A percentile compares a stretch with the other conserved stretches of the same genome.
Evolutionary conservation across 306 rosid genomes (phyloP).

Genomic region (Dryas octopetala): DNA sequence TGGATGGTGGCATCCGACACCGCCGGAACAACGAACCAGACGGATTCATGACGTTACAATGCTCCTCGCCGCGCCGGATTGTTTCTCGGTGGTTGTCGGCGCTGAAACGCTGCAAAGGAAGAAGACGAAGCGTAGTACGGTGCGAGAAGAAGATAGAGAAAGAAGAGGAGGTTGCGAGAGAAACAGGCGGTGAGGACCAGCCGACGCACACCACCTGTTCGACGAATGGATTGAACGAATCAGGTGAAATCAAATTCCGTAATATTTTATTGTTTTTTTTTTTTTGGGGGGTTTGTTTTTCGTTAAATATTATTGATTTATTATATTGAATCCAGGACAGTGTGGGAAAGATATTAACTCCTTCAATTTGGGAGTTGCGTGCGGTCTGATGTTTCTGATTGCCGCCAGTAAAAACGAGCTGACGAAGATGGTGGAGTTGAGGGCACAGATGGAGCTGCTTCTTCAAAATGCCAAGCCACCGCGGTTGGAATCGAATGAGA

Average conservation of each 20-base stretch:
- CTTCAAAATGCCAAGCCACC: constrained; percentile 44
- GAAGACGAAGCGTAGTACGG: constrained; percentile 6
- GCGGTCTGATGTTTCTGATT: constrained; percentile 63
- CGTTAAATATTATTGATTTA: background rate
- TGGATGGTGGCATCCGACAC: constrained; percentile 31
- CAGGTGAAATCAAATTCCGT: constrained; percentile 22
- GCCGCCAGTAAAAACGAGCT: constrained; percentile 69
- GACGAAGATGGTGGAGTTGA: constrained; percentile 64
- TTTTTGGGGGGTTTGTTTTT: background rate
- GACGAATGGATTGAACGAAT: constrained; percentile 24
- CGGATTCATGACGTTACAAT: constrained; percentile 17
- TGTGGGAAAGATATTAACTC: constrained; percentile 39
- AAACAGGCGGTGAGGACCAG: background rate
- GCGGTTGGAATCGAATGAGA: constrained; percentile 29
- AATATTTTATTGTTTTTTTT: background rate
- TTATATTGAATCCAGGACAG: constrained; percentile 35
- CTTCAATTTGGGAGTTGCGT: constrained; percentile 81
- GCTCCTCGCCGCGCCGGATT: constrained; percentile 54
- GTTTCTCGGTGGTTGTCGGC: constrained; percentile 46
- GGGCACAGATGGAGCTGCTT: constrained; percentile 68
- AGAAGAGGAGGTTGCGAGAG: constrained; percentile 8
- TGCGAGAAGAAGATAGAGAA: constrained; percentile 23
- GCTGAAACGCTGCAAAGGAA: constrained; percentile 39
- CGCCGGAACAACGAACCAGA: background rate
- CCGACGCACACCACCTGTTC: constrained; percentile 21